Conservation (phyloP, 257 asterid species). For the Nicotiana sylvestris region DNA sequence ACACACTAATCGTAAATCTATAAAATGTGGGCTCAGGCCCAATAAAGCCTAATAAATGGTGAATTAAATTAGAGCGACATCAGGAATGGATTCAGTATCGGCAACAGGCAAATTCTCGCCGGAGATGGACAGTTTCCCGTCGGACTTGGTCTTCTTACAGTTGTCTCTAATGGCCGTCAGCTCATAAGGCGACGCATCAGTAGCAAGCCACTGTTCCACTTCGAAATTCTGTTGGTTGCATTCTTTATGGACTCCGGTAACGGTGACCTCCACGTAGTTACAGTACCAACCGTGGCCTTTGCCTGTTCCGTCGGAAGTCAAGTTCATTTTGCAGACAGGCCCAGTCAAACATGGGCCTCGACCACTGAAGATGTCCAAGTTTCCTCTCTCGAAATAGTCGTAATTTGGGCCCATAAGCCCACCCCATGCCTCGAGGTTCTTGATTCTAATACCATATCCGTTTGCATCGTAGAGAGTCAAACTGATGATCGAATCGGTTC, state of each 20-base stretch:
- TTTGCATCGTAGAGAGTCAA: constrained; percentile 43
- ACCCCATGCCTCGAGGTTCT: constrained; percentile 64
- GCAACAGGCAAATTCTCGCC: background rate
- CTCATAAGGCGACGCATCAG: constrained; percentile 46
- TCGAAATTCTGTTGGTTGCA: constrained; percentile 42
- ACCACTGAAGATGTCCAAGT: constrained; percentile 68
- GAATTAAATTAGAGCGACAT: constrained; percentile 14
- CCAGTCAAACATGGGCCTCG: constrained; percentile 59
- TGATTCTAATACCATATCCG: constrained; percentile 46
- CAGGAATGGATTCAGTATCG: constrained; percentile 4
- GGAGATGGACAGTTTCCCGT: background rate
- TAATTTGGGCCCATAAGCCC: constrained; percentile 66
- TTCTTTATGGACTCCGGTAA: constrained; percentile 41
- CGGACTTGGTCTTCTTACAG: constrained; percentile 16
- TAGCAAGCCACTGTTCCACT: constrained; percentile 77
- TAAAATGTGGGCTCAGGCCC: constrained; percentile 1
- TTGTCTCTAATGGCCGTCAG: constrained; percentile 44
- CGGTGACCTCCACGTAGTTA: constrained; percentile 57
- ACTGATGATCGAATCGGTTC: constrained; percentile 59
- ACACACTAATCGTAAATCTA: background rate
- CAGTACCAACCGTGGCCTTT: constrained; percentile 68
- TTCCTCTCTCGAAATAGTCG: constrained; percentile 69
- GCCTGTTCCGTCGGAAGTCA: constrained; percentile 73
- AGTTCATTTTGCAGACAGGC: constrained; percentile 53
- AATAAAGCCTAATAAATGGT: background rate